Evolutionary conservation across 2,329 filamentous ascomycete genomes (phyloP).

Genomic region (Trichoderma arundinaceum): DNA sequence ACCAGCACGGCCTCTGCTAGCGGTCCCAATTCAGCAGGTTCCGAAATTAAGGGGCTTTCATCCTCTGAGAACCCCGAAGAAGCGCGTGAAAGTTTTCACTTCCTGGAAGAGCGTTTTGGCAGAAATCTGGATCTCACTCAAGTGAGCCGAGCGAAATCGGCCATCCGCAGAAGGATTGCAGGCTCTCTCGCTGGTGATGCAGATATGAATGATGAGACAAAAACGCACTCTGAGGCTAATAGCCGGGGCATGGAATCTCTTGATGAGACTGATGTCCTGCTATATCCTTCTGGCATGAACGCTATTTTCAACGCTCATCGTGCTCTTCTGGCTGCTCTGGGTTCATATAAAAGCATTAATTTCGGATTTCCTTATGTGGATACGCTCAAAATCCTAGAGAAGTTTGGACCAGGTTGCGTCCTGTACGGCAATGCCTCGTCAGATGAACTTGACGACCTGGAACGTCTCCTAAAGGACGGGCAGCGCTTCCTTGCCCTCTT

Average conservation of each 20-base stretch:
- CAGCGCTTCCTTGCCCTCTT: constrained; percentile 84
- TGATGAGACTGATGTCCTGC: constrained; percentile 83
- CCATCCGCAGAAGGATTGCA: constrained; percentile 85
- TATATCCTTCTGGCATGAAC: constrained; percentile 92
- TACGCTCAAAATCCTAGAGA: constrained; percentile 91
- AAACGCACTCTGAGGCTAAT: constrained; percentile 46
- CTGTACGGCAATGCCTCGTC: constrained; percentile 86
- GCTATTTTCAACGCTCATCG: constrained; percentile 90
- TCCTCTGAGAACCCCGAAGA: constrained; percentile 42
- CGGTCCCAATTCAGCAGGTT: not conserved
- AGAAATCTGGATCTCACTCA: constrained; percentile 84
- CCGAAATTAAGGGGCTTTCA: constrained; percentile 33
- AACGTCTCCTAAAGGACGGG: constrained; percentile 70
- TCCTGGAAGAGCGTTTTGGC: constrained; percentile 93
- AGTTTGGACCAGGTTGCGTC: constrained; percentile 85
- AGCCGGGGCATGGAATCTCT: constrained; percentile 67
- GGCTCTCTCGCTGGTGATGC: constrained; percentile 78
- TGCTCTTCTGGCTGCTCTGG: constrained; percentile 68
- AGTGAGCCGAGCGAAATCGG: constrained; percentile 80
- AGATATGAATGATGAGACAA: constrained; percentile 50
- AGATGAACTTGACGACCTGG: constrained; percentile 82
- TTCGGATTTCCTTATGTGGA: constrained; percentile 99
- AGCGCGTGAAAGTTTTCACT: constrained; percentile 72
- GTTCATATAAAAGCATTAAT: constrained; percentile 76
- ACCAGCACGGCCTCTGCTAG: constrained; percentile 40